Evolutionary conservation across 371 early-diverging fungal genomes (phyloP), one percentile per base, ranked within the genome.

Genomic region (Rhizopus sp.): DNA sequence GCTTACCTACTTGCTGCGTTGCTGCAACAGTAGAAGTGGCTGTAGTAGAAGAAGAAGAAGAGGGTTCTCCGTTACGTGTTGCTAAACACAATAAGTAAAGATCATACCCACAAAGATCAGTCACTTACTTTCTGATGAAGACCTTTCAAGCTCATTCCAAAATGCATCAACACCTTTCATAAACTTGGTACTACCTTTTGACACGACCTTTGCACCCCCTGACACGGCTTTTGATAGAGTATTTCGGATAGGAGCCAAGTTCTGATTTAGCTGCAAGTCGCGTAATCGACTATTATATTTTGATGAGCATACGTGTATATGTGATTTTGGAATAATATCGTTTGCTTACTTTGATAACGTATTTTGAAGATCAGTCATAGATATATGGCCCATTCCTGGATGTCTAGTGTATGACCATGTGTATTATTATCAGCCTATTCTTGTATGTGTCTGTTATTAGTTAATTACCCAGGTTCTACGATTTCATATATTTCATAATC

Each of bases 401-500:
- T 88, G 88, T 3, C 77, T 72, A 53, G 41, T 9, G 15, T 41
- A 41, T 13, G 15, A 10, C 38, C 31, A 53, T 37, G 40, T 10
- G 8, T 44, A 16, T 38, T 38, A 1, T 1, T 13, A 10, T 38
- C 39, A 38, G 13, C 1, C 1, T 23, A 23, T 23, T 23, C 23
- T 23, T 23, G 23, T 23, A 23, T 23, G 23, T 23, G 2, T 46
- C 17, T 4, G 10, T 59, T 23, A 44, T 29, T 2, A 29, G 5
- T 6, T 12, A 30, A 10, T 34, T 65, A 75, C 56, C 87, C 85
- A 32, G 91, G 87, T n/a, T 80, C 83, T 0, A 84, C 78, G 54
- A 86, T 82, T 51, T 83, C 86, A 50, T 82, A 75, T 60, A 85
- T 81, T 60, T 87, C 86, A 65, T 85, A 81, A 64, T 84, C 86